A percentile compares a stretch with the other conserved stretches of the same genome.
Conservation (phyloP, 2,329 filamentous ascomycete genomes). For the Bipolaris sorokiniana region DNA sequence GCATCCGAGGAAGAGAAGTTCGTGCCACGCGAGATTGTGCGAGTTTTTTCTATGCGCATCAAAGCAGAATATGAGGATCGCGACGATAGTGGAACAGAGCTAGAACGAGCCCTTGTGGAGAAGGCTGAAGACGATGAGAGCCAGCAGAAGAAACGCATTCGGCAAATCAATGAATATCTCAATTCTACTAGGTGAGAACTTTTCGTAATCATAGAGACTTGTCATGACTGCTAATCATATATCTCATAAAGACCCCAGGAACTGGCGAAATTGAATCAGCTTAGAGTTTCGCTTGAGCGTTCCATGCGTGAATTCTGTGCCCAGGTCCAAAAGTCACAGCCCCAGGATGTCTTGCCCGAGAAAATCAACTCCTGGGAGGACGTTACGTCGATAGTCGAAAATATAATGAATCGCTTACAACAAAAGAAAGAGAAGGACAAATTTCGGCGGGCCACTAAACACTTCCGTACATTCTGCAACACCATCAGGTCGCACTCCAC, state of each 20-base stretch:
- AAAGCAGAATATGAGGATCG: not conserved
- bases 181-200: not conserved
- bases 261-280: not conserved
- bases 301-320: not conserved
- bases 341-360: not conserved
- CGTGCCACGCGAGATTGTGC: constrained; percentile 2
- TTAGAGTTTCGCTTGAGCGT: not conserved
- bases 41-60: constrained; percentile 1
- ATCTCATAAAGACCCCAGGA: not conserved
- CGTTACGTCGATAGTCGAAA: not conserved
- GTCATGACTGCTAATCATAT: not conserved
- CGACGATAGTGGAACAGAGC: not conserved
- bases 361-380: constrained; percentile 1
- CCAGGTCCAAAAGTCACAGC: not conserved
- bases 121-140: not conserved
- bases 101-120: not conserved
- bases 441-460: not conserved
- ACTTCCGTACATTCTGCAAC: constrained; percentile 1
- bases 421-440: not conserved
- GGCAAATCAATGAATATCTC: constrained; percentile 1
- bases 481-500: not conserved
- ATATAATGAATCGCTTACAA: not conserved
- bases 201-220: not conserved
- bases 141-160: constrained; percentile 2
- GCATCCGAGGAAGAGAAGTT: not conserved